Conservation (phyloP, 306 rosid species). For the Sicyos baderoa region DNA sequence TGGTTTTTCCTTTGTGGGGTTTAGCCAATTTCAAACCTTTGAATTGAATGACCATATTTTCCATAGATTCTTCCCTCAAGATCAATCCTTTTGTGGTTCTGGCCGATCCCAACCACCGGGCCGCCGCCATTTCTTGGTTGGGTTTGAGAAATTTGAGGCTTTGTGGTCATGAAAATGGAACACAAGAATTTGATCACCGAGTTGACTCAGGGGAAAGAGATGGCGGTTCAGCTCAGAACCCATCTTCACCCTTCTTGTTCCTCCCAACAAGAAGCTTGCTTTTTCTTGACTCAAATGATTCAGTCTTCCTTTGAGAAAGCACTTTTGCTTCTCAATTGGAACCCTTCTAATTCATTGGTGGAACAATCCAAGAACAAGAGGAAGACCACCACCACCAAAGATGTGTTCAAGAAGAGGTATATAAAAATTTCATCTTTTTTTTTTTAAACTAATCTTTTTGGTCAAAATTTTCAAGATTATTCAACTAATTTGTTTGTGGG, state of each 20-base stretch:
- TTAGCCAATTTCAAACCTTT: not conserved
- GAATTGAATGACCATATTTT: conserved; percentile 12
- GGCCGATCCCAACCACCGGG: not conserved
- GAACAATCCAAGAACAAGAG: conserved; percentile 26
- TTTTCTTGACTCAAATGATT: conserved; percentile 38
- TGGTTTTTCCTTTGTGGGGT: not conserved
- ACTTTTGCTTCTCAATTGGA: conserved; percentile 27
- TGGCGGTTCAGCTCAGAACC: conserved; percentile 36
- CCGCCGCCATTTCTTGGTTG: not conserved
- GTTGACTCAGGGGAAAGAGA: conserved; percentile 40
- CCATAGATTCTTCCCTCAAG: not conserved
- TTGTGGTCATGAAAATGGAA: too few relatives aligned
- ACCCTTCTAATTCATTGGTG: conserved; percentile 19
- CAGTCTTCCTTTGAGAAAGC: conserved; percentile 37
- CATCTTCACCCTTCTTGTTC: conserved; percentile 27
- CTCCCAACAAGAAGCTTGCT: conserved; percentile 16
- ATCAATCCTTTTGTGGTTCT: not conserved
- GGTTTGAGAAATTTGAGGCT: too few relatives aligned
- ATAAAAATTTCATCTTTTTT: too few relatives aligned
- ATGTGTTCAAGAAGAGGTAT: conserved; percentile 44
- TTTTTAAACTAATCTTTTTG: too few relatives aligned
- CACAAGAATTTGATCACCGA: conserved; percentile 34
- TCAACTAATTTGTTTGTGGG: not conserved
- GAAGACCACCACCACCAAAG: conserved; percentile 10
- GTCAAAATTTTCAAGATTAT: too few relatives aligned